Evolutionary conservation across 805 yeast species (phyloP).

Genomic region (Myxozyma kluyveri): DNA sequence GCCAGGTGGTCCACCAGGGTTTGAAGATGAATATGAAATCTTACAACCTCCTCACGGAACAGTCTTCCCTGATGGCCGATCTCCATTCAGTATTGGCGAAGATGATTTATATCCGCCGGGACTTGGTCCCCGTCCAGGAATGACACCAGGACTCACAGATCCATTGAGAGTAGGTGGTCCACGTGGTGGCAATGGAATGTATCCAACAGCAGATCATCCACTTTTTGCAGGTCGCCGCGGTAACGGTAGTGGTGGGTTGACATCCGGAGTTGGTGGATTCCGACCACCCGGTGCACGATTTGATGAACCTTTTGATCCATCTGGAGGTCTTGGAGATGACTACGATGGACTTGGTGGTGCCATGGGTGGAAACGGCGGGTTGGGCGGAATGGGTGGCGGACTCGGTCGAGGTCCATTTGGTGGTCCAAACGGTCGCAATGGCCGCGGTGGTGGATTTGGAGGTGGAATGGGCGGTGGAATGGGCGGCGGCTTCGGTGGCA

Average conservation of each 20-base stretch:
- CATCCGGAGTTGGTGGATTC: conserved; percentile 27
- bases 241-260: conserved; percentile 26
- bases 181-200: conserved; percentile 21
- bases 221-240: conserved; percentile 22
- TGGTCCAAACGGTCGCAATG: no score
- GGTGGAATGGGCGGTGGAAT: conserved; percentile 19
- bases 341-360: background rate
- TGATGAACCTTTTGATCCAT: conserved; percentile 40
- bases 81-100: conserved; percentile 39
- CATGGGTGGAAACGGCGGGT: background rate
- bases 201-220: conserved; percentile 30
- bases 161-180: conserved; percentile 2
- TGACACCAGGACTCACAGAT: conserved; percentile 32
- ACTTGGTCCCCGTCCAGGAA: conserved; percentile 38
- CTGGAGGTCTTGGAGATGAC: conserved; percentile 16
- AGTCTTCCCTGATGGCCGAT: conserved; percentile 6
- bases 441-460: conserved; percentile 24
- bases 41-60: conserved; percentile 16
- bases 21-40: conserved; percentile 46
- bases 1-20: conserved; percentile 41
- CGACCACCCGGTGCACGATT: conserved; percentile 42
- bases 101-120: conserved; percentile 44
- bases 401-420: conserved; percentile 27
- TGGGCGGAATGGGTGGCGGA: conserved; percentile 1
- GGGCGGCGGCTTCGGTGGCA: conserved; percentile 11